These are phyloP conservation scores for Phytophthora pinifolia DNA, from an alignment of 352 stramenopile species.

Conservation along the genomic window DNA sequence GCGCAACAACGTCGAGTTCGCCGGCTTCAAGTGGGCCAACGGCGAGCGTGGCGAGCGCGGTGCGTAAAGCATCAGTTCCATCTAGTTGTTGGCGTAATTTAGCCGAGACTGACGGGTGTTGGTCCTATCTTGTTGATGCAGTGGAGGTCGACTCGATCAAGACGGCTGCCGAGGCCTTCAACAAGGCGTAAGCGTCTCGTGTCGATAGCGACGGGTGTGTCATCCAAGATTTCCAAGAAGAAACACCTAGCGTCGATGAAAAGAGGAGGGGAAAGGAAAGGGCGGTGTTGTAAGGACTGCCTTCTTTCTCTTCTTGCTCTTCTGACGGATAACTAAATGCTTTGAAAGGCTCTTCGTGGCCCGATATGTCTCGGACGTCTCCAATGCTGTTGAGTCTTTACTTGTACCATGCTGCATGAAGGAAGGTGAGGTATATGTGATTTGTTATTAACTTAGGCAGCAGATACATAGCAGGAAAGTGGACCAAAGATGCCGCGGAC, in stretches of 20 bases:
- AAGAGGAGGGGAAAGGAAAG: not conserved
- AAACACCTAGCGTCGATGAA: conserved; percentile 23
- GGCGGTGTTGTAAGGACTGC: not conserved
- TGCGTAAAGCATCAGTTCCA: conserved; percentile 25
- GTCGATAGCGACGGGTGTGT: conserved; percentile 7
- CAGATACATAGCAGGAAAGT: conserved; percentile 12
- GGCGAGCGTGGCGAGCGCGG: conserved; percentile 76
- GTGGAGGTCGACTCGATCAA: conserved; percentile 82
- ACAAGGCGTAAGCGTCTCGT: conserved; percentile 53
- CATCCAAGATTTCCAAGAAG: conserved; percentile 15
- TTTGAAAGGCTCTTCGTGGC: conserved; percentile 29
- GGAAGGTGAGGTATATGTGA: conserved; percentile 7
- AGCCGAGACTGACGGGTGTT: not conserved
- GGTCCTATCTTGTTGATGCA: conserved; percentile 19
- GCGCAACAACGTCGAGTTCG: conserved; percentile 80
- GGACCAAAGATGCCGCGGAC: conserved; percentile 1
- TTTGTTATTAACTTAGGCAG: conserved; percentile 26
- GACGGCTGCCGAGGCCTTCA: conserved; percentile 79
- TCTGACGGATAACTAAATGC: conserved; percentile 32
- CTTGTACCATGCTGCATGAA: not conserved
- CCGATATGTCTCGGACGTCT: conserved; percentile 21
- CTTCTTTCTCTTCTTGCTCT: conserved; percentile 10
- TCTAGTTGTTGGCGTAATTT: not conserved
- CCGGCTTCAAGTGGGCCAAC: conserved; percentile 84
- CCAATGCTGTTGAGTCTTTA: conserved; percentile 3